Conservation (phyloP, 352 stramenopile genomes). For the Phytophthora sansomeana region DNA sequence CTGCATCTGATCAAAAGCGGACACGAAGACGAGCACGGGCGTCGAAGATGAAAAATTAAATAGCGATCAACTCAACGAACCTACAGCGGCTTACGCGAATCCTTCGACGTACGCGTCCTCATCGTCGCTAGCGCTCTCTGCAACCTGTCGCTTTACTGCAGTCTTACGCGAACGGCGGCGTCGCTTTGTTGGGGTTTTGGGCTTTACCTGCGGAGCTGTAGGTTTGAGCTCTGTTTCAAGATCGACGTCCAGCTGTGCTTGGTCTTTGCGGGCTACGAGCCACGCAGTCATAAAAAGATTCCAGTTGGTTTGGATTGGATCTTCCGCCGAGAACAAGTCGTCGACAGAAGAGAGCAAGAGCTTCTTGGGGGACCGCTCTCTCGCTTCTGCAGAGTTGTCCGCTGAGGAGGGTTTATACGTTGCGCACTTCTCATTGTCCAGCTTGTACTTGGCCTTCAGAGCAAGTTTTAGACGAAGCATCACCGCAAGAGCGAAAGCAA, state of each 20-base stretch:
- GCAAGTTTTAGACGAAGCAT: constrained; percentile 79
- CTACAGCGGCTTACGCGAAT: constrained; percentile 23
- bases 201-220: constrained; percentile 19
- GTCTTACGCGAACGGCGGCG: constrained; percentile 51
- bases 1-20: constrained; percentile 33
- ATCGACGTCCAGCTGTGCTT: constrained; percentile 78
- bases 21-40: constrained; percentile 31
- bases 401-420: constrained; percentile 73
- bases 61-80: constrained; percentile 8
- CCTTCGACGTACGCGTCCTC: constrained; percentile 49
- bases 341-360: constrained; percentile 43
- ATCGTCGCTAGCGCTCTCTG: constrained; percentile 38
- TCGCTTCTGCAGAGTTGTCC: constrained; percentile 34
- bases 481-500: constrained; percentile 70
- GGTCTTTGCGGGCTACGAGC: constrained; percentile 62
- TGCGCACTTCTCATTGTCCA: constrained; percentile 85
- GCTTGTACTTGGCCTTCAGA: constrained; percentile 69
- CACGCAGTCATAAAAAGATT: constrained; percentile 67
- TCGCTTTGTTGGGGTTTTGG: constrained; percentile 35
- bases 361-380: constrained; percentile 32
- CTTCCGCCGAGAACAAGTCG: constrained; percentile 40
- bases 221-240: constrained; percentile 32
- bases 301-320: constrained; percentile 61
- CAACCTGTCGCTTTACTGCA: constrained; percentile 21
- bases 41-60: constrained; percentile 14